These are phyloP conservation scores for Nyctanthes arbortristis DNA, from an alignment of 257 asterid species.

Conservation along the genomic window DNA sequence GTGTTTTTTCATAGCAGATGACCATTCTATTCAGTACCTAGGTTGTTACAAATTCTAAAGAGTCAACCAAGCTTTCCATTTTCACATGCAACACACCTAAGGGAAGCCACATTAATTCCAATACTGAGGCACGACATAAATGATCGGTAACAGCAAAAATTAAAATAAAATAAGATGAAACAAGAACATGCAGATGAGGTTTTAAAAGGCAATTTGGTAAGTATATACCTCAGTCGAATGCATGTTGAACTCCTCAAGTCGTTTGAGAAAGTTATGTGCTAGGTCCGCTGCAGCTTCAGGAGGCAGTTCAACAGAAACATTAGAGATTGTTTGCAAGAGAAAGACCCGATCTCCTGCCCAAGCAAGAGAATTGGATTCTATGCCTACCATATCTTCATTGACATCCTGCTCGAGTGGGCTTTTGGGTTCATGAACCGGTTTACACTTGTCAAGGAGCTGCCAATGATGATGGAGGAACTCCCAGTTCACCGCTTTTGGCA, in stretches of 20 bases:
- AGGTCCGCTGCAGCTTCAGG: conserved; percentile 90
- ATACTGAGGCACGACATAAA: not conserved
- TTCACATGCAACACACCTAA: conserved; percentile 4
- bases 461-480: conserved; percentile 90
- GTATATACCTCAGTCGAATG: conserved; percentile 85
- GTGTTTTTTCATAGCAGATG: not conserved
- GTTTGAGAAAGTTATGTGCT: conserved; percentile 75
- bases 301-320: conserved; percentile 76
- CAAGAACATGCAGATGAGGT: no score
- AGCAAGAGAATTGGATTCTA: conserved; percentile 59
- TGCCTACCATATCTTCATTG: conserved; percentile 44
- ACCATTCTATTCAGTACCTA: not conserved
- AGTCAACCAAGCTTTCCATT: not conserved
- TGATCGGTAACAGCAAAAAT: not conserved
- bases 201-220: conserved; percentile 7
- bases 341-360: conserved; percentile 91
- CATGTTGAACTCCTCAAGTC: conserved; percentile 85
- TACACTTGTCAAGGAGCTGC: conserved; percentile 78
- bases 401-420: conserved; percentile 34
- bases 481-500: conserved; percentile 82
- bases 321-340: conserved; percentile 89
- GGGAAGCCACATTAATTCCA: conserved; percentile 6
- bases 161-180: no score
- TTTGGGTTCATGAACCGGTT: conserved; percentile 39
- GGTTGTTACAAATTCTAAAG: not conserved